Evolutionary conservation across 768 basidiomycete genomes (phyloP).

Genomic region (Strobilomyces dryophilus): DNA sequence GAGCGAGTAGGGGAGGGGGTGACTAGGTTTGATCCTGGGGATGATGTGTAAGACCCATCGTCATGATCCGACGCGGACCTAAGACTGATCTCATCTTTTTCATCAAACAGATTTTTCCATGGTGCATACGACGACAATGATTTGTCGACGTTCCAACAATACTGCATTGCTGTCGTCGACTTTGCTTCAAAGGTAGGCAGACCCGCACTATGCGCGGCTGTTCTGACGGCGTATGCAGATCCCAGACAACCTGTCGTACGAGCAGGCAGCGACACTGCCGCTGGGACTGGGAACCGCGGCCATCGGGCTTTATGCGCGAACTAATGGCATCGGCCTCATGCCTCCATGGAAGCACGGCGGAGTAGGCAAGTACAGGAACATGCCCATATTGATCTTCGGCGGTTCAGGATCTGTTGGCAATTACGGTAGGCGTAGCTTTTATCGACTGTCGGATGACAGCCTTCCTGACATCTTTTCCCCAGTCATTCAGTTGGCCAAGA

Average conservation of each 20-base stretch:
- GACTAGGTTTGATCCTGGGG: conserved; percentile 44
- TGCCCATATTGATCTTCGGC: conserved; percentile 45
- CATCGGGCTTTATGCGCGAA: conserved; percentile 42
- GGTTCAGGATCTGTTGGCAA: conserved; percentile 49
- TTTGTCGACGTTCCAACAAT: conserved; percentile 42
- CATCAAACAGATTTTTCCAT: conserved; percentile 35
- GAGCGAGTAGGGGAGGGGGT: conserved; percentile 51
- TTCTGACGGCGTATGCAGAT: conserved; percentile 33
- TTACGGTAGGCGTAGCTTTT: conserved; percentile 34
- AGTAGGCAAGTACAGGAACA: conserved; percentile 38
- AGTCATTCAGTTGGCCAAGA: conserved; percentile 39
- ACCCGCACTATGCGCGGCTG: not conserved
- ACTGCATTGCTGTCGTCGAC: conserved; percentile 37
- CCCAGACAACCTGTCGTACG: conserved; percentile 43
- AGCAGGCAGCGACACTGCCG: conserved; percentile 47
- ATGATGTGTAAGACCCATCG: conserved; percentile 43
- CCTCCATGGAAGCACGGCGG: conserved; percentile 36
- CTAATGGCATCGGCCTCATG: conserved; percentile 40
- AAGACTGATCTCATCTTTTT: conserved; percentile 24
- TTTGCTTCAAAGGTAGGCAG: conserved; percentile 37
- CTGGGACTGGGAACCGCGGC: conserved; percentile 47
- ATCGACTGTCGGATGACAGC: conserved; percentile 3
- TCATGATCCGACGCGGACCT: conserved; percentile 1
- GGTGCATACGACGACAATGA: conserved; percentile 37
- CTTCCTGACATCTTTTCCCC: conserved; percentile 14